A percentile compares a stretch with the other conserved stretches of the same genome.
phyloP scores from a whole-genome alignment of 2,329 filamentous ascomycete species.

The Fonsecaea pugnacius region DNA sequence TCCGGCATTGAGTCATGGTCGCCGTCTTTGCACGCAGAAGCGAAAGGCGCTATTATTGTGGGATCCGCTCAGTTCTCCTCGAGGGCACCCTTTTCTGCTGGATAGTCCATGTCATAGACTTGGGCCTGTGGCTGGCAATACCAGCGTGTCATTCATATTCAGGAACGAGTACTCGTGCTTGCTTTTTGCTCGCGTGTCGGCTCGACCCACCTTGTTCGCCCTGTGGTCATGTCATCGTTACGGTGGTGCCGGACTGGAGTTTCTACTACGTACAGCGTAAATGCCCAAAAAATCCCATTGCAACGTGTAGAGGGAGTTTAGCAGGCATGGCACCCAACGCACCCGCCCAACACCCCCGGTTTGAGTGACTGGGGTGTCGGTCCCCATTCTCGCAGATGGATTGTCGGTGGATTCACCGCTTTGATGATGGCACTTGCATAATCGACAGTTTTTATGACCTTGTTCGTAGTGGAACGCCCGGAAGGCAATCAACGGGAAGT shows the following conservation, averaged over 20 bases:
- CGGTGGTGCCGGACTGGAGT: neutral
- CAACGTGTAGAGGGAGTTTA: neutral
- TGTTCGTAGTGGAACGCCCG: neutral
- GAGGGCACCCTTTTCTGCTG: neutral
- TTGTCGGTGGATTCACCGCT: constrained; percentile 1
- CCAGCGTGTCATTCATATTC: neutral
- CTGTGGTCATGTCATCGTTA: neutral
- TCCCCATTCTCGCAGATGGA: neutral
- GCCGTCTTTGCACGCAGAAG: neutral
- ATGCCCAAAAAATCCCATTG: constrained; percentile 12
- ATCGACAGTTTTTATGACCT: neutral
- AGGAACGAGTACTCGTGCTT: neutral
- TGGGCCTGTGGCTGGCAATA: constrained; percentile 1
- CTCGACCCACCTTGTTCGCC: neutral
- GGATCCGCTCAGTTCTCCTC: neutral
- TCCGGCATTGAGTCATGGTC: constrained; percentile 1
- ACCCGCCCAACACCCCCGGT: neutral
- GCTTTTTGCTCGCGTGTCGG: neutral
- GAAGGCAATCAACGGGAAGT: neutral
- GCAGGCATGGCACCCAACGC: neutral
- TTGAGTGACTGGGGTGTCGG: neutral
- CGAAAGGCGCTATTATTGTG: neutral
- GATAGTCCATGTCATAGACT: neutral
- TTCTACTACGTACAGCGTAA: constrained; percentile 3
- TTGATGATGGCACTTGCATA: constrained; percentile 9